Conservation (phyloP, 208 protist genomes). For the Borovskyia barvae region DNA sequence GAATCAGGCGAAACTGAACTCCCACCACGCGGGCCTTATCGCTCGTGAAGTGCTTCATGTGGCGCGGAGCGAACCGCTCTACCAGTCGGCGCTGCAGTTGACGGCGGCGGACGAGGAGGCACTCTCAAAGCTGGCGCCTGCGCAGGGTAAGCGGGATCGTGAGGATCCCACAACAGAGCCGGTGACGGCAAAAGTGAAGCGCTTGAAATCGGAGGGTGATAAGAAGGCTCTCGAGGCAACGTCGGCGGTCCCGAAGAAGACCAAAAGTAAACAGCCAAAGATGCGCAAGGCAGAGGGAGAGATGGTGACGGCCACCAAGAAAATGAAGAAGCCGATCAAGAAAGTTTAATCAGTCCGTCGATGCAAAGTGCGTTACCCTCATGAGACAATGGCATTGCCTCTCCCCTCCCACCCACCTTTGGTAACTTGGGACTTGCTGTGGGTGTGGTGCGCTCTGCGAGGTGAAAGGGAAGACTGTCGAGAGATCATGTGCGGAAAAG, state of each 20-base stretch:
- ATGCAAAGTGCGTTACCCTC: too few species aligned
- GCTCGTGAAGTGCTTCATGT: constrained; percentile 78
- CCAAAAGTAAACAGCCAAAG: not conserved
- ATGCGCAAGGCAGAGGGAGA: not conserved
- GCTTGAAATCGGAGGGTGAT: not conserved
- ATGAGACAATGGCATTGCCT: too few species aligned
- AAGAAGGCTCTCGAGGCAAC: too few species aligned
- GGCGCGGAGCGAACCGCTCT: constrained; percentile 39
- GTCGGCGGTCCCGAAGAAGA: too few species aligned
- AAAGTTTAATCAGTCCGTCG: not conserved
- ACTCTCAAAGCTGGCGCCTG: constrained; percentile 47
- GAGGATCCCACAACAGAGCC: constrained; percentile 2
- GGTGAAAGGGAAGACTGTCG: too few species aligned
- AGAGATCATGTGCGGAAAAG: too few species aligned
- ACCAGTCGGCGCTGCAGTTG: constrained; percentile 58
- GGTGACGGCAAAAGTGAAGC: not conserved
- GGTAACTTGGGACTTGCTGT: too few species aligned
- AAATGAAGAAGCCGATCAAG: constrained; percentile 23
- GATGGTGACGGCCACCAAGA: not conserved
- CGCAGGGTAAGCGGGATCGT: constrained; percentile 45
- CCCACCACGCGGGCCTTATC: constrained; percentile 65
- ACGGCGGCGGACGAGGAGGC: constrained; percentile 29
- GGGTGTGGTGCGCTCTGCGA: too few species aligned
- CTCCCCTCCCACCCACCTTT: too few species aligned
- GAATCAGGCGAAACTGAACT: constrained; percentile 46